A percentile compares a stretch with the other conserved stretches of the same genome.
Evolutionary conservation across 179 eudicot genomes (phyloP).

Genomic region (Corrigiola litoralis): DNA sequence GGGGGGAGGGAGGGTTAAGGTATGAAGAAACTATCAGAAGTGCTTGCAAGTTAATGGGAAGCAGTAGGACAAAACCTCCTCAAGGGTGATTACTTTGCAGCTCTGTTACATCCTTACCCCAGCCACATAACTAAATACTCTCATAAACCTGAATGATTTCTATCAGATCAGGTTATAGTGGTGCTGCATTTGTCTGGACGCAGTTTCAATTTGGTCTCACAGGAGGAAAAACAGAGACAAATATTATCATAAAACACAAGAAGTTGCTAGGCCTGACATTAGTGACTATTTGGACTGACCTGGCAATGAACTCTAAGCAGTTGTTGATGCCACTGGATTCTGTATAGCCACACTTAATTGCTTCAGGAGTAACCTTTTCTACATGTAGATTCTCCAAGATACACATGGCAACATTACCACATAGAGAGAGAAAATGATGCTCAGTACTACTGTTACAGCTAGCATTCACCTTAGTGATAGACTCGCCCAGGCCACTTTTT

Average conservation of each 20-base stretch:
- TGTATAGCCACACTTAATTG: conserved; percentile 26
- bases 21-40: too few species aligned
- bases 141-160: background rate
- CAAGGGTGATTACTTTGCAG: too few species aligned
- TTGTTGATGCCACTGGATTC: conserved; percentile 36
- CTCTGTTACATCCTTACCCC: too few species aligned
- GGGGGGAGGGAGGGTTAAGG: too few species aligned
- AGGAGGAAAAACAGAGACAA: background rate
- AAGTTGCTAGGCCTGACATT: background rate
- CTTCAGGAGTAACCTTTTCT: conserved; percentile 32
- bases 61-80: too few species aligned
- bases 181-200: background rate
- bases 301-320: conserved; percentile 42
- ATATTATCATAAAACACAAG: background rate
- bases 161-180: background rate
- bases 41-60: too few species aligned
- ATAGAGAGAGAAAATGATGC: conserved; percentile 29
- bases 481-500: conserved; percentile 19
- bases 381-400: conserved; percentile 41
- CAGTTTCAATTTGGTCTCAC: too few species aligned
- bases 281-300: conserved; percentile 38
- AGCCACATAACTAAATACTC: background rate
- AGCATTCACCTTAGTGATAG: conserved; percentile 18
- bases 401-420: conserved; percentile 42
- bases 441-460: conserved; percentile 14